Conservation (phyloP, 345 rosid genomes). For the Salix udensis region DNA sequence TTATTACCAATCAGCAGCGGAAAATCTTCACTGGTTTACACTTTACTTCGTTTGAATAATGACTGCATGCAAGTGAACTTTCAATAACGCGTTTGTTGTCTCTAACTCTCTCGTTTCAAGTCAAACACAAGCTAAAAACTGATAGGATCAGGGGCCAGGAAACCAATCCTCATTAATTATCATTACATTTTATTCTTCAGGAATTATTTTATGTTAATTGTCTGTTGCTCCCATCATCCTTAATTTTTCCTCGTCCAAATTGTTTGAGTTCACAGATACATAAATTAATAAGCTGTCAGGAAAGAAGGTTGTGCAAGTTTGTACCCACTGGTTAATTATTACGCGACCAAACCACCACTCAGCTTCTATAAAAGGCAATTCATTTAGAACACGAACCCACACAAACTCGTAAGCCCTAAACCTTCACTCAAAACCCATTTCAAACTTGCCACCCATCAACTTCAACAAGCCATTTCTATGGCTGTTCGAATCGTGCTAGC, state of each 20-base stretch:
- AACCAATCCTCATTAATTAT: too few relatives aligned
- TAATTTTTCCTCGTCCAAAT: not conserved
- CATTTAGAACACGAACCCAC: not conserved
- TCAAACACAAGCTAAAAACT: not conserved
- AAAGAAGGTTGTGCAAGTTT: constrained; percentile 8
- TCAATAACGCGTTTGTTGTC: constrained; percentile 22
- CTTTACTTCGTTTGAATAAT: not conserved
- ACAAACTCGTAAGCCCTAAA: not conserved
- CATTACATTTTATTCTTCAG: too few relatives aligned
- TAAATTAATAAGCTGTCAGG: not conserved
- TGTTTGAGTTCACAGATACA: not conserved
- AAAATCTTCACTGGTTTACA: too few relatives aligned
- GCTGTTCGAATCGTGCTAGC: constrained; percentile 26
- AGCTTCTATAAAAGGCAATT: not conserved
- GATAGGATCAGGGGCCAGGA: too few relatives aligned
- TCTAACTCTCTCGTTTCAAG: not conserved
- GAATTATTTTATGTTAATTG: too few relatives aligned
- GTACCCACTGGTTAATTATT: not conserved
- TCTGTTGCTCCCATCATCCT: not conserved
- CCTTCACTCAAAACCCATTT: not conserved
- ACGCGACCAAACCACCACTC: not conserved
- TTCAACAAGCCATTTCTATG: constrained; percentile 30
- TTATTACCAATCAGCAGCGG: too few relatives aligned
- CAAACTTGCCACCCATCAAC: not conserved
- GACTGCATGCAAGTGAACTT: not conserved